Evolutionary conservation across 1,284 basidiomycete species (phyloP), one percentile per base, ranked within the genome.

Genomic region (Phlebopus sp.): DNA sequence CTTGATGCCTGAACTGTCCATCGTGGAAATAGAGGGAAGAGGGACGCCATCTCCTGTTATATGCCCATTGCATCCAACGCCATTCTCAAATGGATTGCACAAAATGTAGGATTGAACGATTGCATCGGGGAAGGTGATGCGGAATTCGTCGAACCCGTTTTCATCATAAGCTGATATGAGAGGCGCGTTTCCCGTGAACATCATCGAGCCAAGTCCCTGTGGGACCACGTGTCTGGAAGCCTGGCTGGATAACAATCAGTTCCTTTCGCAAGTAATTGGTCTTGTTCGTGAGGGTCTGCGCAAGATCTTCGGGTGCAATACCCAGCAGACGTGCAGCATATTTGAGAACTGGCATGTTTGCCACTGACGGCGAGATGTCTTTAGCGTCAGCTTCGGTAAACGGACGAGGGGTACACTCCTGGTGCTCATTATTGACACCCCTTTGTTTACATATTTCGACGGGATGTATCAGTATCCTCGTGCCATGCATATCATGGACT

Each of bases 341-440:
- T 18, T 87, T 84, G 15, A 96, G 77, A 5, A 89, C 78, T 4
- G 74, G 75, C 0, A 69, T 60, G 56, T 91, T 91, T 18, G 74
- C 60, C 49, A 92, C 74, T 49, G 78, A 81, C 0, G 88, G 87
- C 0, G 86, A 79, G 4, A 84, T 83, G 55, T 87, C 82, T 38
- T 75, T 77, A 10, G 81, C 81, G 59, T 87, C 84, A 5, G 82
- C 81, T 49, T 91, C 84, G 18, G 73, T 73, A 64, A 97, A 97
- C 44, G 58, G 89, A 78, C 1, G 81, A 70, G 51, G 87, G 76
- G 66, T 93, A 89, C 64, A 94, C 97, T 70, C 99, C 97, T 0
- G 94, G 86, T 13, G 85, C 79, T 32, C 96, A 69, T 99, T 98
- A 63, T 95, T 95, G 55, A 85, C 81, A 1, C 93, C 93, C 59